A percentile compares a stretch with the other conserved stretches of the same genome.
Conservation (phyloP, 768 basidiomycete genomes). For the Mycena venus region DNA sequence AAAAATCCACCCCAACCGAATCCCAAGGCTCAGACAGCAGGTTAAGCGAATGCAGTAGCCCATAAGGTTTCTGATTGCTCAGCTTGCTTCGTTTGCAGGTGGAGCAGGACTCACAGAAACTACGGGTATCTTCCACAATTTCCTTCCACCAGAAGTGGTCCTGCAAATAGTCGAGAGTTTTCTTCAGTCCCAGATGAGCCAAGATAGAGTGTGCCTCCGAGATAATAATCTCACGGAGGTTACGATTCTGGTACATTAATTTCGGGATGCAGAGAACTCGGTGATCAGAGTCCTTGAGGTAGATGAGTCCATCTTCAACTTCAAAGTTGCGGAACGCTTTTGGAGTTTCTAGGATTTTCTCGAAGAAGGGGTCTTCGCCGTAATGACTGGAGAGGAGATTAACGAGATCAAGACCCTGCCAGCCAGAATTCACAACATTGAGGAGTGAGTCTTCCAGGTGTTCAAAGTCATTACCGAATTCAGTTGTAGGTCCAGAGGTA, state of each 20-base stretch:
- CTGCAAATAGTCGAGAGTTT: slow-evolving; percentile 36
- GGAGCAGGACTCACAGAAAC: slow-evolving; percentile 24
- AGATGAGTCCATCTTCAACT: slow-evolving; percentile 27
- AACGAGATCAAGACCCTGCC: slow-evolving; percentile 13
- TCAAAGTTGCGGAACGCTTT: slow-evolving; percentile 35
- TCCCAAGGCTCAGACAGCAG: slow-evolving; percentile 40
- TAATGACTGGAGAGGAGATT: background rate
- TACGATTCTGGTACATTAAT: background rate
- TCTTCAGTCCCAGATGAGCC: slow-evolving; percentile 41
- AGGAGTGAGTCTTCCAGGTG: slow-evolving; percentile 17
- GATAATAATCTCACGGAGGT: slow-evolving; percentile 37
- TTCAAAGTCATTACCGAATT: too few relatives aligned
- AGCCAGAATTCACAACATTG: slow-evolving; percentile 14
- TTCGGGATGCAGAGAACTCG: slow-evolving; percentile 35
- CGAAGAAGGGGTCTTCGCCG: too few relatives aligned
- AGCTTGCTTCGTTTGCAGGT: slow-evolving; percentile 24
- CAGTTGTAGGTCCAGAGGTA: too few relatives aligned
- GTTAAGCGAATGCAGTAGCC: slow-evolving; percentile 30
- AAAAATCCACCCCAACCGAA: slow-evolving; percentile 36
- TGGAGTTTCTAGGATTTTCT: slow-evolving; percentile 13
- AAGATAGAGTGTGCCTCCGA: slow-evolving; percentile 41
- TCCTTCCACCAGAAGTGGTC: slow-evolving; percentile 30
- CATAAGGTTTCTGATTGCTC: slow-evolving; percentile 31
- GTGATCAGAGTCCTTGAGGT: slow-evolving; percentile 15
- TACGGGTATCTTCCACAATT: slow-evolving; percentile 18